Evolutionary conservation across 805 yeast species (phyloP).

Genomic region (Metschnikowia anglica): DNA sequence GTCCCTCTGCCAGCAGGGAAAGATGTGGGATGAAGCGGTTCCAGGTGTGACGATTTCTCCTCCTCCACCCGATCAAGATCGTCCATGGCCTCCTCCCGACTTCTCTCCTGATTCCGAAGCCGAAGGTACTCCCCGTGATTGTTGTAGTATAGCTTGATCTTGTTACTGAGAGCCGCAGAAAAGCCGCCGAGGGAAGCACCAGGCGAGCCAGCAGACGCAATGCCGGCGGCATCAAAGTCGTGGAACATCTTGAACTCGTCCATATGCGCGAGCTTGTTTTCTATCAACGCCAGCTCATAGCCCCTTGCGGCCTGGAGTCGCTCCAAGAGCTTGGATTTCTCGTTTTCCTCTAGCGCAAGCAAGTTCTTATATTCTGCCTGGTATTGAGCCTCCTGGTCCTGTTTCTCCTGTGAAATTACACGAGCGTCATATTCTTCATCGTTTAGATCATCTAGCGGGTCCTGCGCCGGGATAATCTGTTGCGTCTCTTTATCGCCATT

Average conservation of each 20-base stretch:
- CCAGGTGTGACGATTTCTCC: not conserved
- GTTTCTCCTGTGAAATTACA: constrained; percentile 6
- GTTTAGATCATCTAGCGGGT: constrained; percentile 11
- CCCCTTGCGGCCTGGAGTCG: constrained; percentile 23
- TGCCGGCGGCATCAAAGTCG: constrained; percentile 20
- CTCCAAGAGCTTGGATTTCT: constrained; percentile 23
- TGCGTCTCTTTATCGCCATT: not conserved
- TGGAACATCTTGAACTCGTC: constrained; percentile 31
- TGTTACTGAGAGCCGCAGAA: constrained; percentile 13
- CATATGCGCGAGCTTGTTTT: constrained; percentile 34
- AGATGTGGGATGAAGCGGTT: not conserved
- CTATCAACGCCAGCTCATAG: constrained; percentile 42
- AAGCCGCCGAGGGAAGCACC: not conserved
- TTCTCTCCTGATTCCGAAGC: constrained; percentile 33
- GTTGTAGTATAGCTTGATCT: constrained; percentile 32
- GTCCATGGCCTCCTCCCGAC: constrained; percentile 47
- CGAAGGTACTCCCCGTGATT: constrained; percentile 47
- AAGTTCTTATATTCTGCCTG: constrained; percentile 11
- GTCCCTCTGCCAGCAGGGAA: not conserved
- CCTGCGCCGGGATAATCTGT: constrained; percentile 4
- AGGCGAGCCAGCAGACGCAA: not conserved
- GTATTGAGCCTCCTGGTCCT: constrained; percentile 26
- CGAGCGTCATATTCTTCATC: constrained; percentile 32
- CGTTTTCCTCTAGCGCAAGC: constrained; percentile 20
- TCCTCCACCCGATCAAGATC: constrained; percentile 41